Base-by-base conservation (phyloP, 768 basidiomycete genomes). In the Rhodosporidiobolus sp. region DNA sequence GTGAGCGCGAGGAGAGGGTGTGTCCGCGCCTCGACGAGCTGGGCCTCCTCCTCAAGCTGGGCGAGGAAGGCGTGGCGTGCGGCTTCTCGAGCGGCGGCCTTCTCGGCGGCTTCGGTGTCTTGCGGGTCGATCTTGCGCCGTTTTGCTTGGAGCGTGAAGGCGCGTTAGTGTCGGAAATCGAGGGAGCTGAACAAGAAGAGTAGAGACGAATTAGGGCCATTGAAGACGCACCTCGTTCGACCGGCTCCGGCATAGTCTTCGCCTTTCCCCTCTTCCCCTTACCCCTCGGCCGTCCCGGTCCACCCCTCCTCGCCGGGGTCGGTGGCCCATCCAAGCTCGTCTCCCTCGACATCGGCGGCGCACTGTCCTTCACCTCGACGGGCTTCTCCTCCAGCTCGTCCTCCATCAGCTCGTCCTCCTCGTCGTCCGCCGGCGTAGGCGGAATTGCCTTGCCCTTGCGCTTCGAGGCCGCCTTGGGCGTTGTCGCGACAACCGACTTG, bases 21-120 rank as follows among this genome's bases (percentile, higher is more conserved):
- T n/a, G 54, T 57, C 16, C 38, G 65, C 19, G 30, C 35, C 9
- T 49, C n/a, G 55, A 72, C 43, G 16, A 28, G 43, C 5, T 53
- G 26, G 35, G 60, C 65, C 65, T 72, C 70, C 20, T 22, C 32
- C 22, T 67, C 70, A 54, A 72, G 70, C 49, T 67, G 65, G 48
- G 52, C 61, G 54, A 72, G 61, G 17, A 72, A 59, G 10, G n/a
- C 48, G 24, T 19, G 7, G 4, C 61, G 45, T 0, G 60, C 65
- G 0, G 55, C 55, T 20, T 66, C 59, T 11, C 70, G 70, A 4
- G 64, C 70, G 10, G 55, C 59, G 11, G 22, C 10, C 24, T 59
- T 52, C 30, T 35, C 56, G 22, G 24, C 28, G 10, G 56, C 43
- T 35, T 61, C 59, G 8, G 53, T 45, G n/a, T 65, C 65, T 14